phyloP scores from a whole-genome alignment of 2,329 filamentous ascomycete species.

The Stemphylium vesicarium region DNA sequence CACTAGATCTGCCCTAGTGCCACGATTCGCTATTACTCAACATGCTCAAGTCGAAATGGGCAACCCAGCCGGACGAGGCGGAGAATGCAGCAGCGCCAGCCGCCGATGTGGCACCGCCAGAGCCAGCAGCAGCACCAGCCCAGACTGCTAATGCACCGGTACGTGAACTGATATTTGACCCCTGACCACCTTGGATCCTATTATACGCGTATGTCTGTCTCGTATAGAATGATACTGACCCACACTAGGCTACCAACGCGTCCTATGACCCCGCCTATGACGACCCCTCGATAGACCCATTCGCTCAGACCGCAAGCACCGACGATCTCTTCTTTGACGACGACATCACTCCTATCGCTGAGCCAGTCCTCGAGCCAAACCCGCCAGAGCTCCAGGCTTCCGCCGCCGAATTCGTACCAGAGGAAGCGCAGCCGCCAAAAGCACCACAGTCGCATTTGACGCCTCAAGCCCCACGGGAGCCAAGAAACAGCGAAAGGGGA shows the following conservation, averaged over 20 bases:
- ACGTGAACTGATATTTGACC: not conserved
- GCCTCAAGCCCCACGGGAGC: slow-evolving; percentile 35
- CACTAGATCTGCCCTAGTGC: not conserved
- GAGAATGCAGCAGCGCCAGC: slow-evolving; percentile 9
- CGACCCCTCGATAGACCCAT: slow-evolving; percentile 50
- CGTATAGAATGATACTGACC: slow-evolving; percentile 2
- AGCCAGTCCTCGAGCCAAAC: slow-evolving; percentile 49
- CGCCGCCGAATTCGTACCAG: slow-evolving; percentile 28
- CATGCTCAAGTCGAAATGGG: slow-evolving; percentile 46
- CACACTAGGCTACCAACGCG: slow-evolving; percentile 19
- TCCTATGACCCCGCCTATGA: slow-evolving; percentile 38
- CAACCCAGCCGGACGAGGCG: slow-evolving; percentile 25
- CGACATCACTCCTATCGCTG: slow-evolving; percentile 56
- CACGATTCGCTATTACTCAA: slow-evolving; percentile 5
- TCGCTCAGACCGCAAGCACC: slow-evolving; percentile 57
- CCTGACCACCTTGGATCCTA: not conserved
- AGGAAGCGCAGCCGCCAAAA: slow-evolving; percentile 23
- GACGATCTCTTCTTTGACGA: slow-evolving; percentile 61
- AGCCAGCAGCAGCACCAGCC: slow-evolving; percentile 15
- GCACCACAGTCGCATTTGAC: slow-evolving; percentile 29
- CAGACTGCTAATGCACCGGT: slow-evolving; percentile 17
- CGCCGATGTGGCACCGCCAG: slow-evolving; percentile 3
- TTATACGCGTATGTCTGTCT: slow-evolving; percentile 7
- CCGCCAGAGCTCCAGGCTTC: slow-evolving; percentile 27
- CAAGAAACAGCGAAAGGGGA: slow-evolving; percentile 36